Evolutionary conservation across 305 asterid genomes (phyloP).

Genomic region (Fraxinus greggii): DNA sequence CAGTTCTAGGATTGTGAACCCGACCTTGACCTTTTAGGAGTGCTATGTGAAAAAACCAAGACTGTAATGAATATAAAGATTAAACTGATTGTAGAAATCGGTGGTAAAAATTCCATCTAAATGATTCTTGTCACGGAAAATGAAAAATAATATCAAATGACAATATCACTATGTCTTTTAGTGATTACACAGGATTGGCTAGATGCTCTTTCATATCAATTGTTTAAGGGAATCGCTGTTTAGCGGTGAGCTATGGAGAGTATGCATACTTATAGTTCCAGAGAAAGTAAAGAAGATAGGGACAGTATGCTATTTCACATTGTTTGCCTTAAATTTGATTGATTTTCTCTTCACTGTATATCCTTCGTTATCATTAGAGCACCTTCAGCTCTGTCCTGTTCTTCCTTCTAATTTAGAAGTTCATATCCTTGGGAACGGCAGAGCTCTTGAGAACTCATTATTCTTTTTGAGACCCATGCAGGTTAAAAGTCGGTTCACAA

Average conservation of each 20-base stretch:
- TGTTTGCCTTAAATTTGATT: neutral
- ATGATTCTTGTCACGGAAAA: constrained; percentile 9
- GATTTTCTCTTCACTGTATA: neutral
- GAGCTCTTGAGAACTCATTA: constrained; percentile 11
- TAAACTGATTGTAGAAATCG: constrained; percentile 1
- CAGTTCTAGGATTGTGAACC: neutral
- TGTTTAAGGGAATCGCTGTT: constrained; percentile 4
- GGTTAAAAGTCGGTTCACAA: constrained; percentile 94
- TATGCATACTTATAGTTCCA: neutral
- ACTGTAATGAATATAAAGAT: neutral
- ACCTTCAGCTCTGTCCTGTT: constrained; percentile 2
- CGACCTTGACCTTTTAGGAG: constrained; percentile 10
- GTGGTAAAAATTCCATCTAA: neutral
- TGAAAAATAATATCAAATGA: neutral
- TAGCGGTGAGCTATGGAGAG: constrained; percentile 10
- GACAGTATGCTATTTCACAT: neutral
- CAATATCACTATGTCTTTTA: neutral
- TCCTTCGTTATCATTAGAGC: neutral
- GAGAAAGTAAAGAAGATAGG: neutral
- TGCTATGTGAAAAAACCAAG: neutral
- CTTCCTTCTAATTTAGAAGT: neutral
- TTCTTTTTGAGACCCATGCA: constrained; percentile 32
- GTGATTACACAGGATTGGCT: neutral
- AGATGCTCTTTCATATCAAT: constrained; percentile 9
- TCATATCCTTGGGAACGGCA: neutral